These are phyloP conservation scores for Heritiera littoralis DNA, from an alignment of 345 rosid species.

Conservation along the genomic window DNA sequence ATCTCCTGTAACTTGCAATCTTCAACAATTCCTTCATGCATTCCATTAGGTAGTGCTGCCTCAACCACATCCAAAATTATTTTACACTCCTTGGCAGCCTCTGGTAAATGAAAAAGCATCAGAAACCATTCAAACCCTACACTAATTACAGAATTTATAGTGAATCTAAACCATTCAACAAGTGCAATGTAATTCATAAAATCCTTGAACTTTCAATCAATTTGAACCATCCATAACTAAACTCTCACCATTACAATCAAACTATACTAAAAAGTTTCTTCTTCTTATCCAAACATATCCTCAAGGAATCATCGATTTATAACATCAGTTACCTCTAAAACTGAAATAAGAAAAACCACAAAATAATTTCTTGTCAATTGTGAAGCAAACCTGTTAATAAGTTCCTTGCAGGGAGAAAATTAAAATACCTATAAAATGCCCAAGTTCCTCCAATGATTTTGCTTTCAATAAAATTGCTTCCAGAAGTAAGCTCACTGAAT, in stretches of 20 bases:
- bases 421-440: constrained; percentile 54
- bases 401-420: background rate
- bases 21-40: constrained; percentile 54
- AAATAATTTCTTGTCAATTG: background rate
- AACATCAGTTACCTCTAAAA: constrained; percentile 1
- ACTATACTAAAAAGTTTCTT: background rate
- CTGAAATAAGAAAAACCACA: background rate
- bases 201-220: background rate
- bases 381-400: background rate
- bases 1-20: constrained; percentile 79
- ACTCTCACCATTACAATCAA: background rate
- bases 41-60: constrained; percentile 71
- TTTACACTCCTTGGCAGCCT: constrained; percentile 92
- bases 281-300: background rate
- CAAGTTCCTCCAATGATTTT: constrained; percentile 76
- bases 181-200: background rate
- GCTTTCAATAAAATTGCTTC: constrained; percentile 94
- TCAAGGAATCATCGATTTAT: background rate
- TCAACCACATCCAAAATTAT: constrained; percentile 70
- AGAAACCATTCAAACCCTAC: constrained; percentile 20
- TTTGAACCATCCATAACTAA: background rate
- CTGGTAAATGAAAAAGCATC: constrained; percentile 46
- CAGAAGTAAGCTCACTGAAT: constrained; percentile 83
- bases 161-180: background rate
- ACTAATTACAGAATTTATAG: background rate